phyloP scores from a whole-genome alignment of 2,329 filamentous ascomycete species.

The Polytolypa hystricis region DNA sequence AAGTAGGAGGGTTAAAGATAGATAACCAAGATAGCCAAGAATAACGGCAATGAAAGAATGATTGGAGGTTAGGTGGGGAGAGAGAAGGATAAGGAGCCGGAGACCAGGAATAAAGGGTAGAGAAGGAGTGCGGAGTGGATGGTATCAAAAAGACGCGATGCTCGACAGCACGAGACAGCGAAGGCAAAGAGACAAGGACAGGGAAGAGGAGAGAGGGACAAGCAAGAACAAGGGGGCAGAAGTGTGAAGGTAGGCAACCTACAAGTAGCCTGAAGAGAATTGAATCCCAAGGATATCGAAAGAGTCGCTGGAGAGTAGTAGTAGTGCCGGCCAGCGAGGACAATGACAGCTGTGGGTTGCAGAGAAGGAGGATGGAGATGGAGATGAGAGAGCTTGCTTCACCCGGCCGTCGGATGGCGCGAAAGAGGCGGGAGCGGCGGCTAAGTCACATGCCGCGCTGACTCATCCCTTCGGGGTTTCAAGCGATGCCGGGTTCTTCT shows the following conservation, averaged over 20 bases:
- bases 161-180: conserved; percentile 4
- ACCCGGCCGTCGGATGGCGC: no score
- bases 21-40: no score
- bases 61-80: conserved; percentile 7
- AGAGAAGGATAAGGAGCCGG: conserved; percentile 14
- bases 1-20: conserved; percentile 1
- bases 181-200: conserved; percentile 3
- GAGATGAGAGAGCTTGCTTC: not conserved
- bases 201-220: conserved; percentile 8
- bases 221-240: conserved; percentile 9
- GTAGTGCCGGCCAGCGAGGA: no score
- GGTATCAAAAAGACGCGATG: conserved; percentile 11
- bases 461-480: no score
- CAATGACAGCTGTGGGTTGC: not conserved
- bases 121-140: conserved; percentile 13
- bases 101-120: conserved; percentile 9
- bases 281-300: conserved; percentile 8
- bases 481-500: no score
- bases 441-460: conserved; percentile 1
- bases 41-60: no score
- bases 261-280: conserved; percentile 29
- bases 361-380: not conserved
- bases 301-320: not conserved
- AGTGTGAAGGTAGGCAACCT: conserved; percentile 28
- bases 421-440: not conserved